phyloP scores from a whole-genome alignment of 768 basidiomycete genomes.

The Candolleomyces efflorescens region DNA sequence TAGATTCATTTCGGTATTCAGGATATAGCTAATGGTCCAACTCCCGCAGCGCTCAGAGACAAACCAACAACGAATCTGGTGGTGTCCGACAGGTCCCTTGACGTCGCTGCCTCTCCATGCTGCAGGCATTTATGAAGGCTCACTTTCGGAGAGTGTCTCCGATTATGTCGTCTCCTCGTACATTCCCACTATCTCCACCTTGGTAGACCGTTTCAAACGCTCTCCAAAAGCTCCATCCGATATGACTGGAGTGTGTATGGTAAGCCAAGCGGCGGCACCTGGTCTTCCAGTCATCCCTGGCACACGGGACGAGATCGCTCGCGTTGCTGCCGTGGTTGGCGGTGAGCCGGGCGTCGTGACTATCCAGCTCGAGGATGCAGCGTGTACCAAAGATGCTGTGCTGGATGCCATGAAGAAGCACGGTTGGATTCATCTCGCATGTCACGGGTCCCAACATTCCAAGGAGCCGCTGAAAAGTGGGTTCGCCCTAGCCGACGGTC shows the following conservation, averaged over 20 bases:
- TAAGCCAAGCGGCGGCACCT: constrained; percentile 11
- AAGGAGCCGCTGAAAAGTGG: constrained; percentile 20
- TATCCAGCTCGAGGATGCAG: neutral
- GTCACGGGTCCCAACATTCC: constrained; percentile 27
- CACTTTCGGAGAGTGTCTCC: neutral
- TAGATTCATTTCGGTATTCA: no score
- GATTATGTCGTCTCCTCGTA: constrained; percentile 18
- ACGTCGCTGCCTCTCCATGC: constrained; percentile 29
- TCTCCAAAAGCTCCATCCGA: neutral
- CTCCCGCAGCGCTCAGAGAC: no score
- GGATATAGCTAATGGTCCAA: no score
- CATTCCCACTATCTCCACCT: constrained; percentile 8
- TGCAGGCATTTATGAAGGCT: constrained; percentile 20
- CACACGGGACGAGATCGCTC: constrained; percentile 7
- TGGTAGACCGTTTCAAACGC: neutral
- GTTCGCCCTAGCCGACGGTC: constrained; percentile 17
- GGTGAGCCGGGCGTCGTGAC: no score
- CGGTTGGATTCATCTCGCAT: constrained; percentile 29
- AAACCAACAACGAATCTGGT: no score
- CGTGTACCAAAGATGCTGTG: neutral
- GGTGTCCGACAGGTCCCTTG: constrained; percentile 27
- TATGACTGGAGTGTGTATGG: constrained; percentile 1
- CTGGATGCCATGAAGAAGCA: neutral
- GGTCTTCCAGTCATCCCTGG: constrained; percentile 6
- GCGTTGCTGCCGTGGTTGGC: neutral